These are phyloP conservation scores for Nannizziopsis arthrosporioides DNA, from an alignment of 2,329 filamentous ascomycete genomes.

Conservation along the genomic window DNA sequence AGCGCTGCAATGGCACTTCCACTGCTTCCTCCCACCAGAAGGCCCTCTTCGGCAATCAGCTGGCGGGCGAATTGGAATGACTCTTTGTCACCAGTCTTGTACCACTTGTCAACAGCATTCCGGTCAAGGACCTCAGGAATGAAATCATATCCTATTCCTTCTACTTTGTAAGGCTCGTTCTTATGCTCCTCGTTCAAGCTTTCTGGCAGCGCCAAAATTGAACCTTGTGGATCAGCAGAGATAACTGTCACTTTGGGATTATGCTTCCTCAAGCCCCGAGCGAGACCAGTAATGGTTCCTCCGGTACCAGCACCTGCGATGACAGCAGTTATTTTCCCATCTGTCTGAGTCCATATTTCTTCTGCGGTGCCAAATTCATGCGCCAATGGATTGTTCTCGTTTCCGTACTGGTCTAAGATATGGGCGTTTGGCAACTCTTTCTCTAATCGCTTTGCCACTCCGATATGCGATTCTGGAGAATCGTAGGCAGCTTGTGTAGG, in stretches of 20 bases:
- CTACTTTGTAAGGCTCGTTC: conserved; percentile 89
- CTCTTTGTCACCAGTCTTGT: conserved; percentile 90
- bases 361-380: conserved; percentile 91
- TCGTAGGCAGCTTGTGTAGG: conserved; percentile 94
- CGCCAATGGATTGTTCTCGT: conserved; percentile 79
- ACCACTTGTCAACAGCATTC: conserved; percentile 77
- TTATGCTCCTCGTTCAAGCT: conserved; percentile 64
- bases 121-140: conserved; percentile 86
- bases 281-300: conserved; percentile 84
- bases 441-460: conserved; percentile 75
- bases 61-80: conserved; percentile 84
- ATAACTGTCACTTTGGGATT: conserved; percentile 76
- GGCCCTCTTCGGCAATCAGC: conserved; percentile 84
- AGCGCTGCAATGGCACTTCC: conserved; percentile 81
- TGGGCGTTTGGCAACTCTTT: conserved; percentile 96
- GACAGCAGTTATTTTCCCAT: conserved; percentile 67
- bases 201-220: conserved; percentile 75
- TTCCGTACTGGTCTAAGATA: conserved; percentile 93
- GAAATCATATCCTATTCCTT: conserved; percentile 98
- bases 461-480: conserved; percentile 90
- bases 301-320: conserved; percentile 91
- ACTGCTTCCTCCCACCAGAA: conserved; percentile 85
- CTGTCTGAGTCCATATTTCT: conserved; percentile 89
- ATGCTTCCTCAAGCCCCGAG: conserved; percentile 76
- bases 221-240: conserved; percentile 84